Evolutionary conservation across 2,329 filamentous ascomycete species (phyloP).

Genomic region (Bipolaris sorokiniana): DNA sequence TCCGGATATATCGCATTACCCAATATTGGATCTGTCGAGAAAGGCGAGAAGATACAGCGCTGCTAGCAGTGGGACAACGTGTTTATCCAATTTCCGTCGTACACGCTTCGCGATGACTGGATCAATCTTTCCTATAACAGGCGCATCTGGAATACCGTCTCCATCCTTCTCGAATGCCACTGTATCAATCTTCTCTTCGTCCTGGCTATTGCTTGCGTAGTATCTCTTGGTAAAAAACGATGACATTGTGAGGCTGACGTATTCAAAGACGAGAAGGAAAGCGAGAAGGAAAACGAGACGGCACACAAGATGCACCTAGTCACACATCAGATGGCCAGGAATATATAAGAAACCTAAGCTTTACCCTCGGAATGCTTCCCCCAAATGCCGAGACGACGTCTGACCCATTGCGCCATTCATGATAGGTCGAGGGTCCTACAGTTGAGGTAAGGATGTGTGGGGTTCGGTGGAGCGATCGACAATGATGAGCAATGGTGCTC

Average conservation of each 20-base stretch:
- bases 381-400: constrained; percentile 3
- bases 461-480: constrained; percentile 12
- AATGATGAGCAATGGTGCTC: constrained; percentile 1
- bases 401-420: neutral
- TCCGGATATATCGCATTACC: constrained; percentile 22
- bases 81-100: constrained; percentile 39
- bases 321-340: neutral
- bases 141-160: constrained; percentile 10
- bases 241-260: neutral
- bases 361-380: constrained; percentile 1
- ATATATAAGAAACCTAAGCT: constrained; percentile 8
- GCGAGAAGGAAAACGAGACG: neutral
- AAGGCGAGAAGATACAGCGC: constrained; percentile 45
- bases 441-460: constrained; percentile 8
- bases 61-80: constrained; percentile 43
- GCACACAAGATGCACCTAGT: neutral
- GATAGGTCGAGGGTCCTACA: constrained; percentile 2
- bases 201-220: neutral
- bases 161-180: constrained; percentile 8
- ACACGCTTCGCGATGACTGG: constrained; percentile 35
- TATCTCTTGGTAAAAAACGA: neutral
- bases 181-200: neutral
- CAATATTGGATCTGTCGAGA: constrained; percentile 49
- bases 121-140: constrained; percentile 14
- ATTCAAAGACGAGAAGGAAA: neutral